phyloP scores from a whole-genome alignment of 805 yeast genomes.

The Grigorovia humatica region DNA sequence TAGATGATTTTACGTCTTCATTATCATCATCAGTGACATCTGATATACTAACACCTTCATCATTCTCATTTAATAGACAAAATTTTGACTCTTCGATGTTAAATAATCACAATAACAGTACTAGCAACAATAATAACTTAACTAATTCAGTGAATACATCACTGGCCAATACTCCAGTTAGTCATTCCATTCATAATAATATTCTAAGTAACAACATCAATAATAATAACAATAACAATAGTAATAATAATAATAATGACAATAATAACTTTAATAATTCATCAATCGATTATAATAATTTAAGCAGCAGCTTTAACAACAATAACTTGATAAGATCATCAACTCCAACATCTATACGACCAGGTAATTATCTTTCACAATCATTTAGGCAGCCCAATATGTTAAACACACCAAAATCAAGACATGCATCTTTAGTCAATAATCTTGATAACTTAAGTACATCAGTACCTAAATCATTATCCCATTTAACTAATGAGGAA shows the following conservation, averaged over 20 bases:
- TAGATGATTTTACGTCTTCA: slow-evolving; percentile 25
- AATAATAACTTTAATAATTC: no score
- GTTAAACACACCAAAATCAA: slow-evolving; percentile 21
- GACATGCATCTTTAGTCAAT: slow-evolving; percentile 22
- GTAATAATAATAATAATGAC: neutral
- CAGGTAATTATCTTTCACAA: slow-evolving; percentile 21
- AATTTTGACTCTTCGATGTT: slow-evolving; percentile 7
- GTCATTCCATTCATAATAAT: neutral
- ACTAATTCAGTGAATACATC: slow-evolving; percentile 1
- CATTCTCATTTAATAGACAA: slow-evolving; percentile 20
- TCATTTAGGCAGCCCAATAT: slow-evolving; percentile 20
- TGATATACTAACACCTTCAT: slow-evolving; percentile 15
- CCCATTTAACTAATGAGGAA: slow-evolving; percentile 38
- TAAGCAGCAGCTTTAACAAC: neutral
- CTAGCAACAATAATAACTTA: neutral
- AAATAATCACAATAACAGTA: neutral
- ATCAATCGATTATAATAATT: no score
- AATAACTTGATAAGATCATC: slow-evolving; percentile 18
- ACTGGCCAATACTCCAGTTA: neutral
- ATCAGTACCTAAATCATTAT: slow-evolving; percentile 13
- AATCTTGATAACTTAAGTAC: slow-evolving; percentile 2
- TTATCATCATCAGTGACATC: slow-evolving; percentile 23
- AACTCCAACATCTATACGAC: slow-evolving; percentile 19
- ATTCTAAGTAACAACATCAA: neutral
- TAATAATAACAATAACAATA: neutral